Conservation (phyloP, 257 asterid species). For the Solanum gandarillasii region DNA sequence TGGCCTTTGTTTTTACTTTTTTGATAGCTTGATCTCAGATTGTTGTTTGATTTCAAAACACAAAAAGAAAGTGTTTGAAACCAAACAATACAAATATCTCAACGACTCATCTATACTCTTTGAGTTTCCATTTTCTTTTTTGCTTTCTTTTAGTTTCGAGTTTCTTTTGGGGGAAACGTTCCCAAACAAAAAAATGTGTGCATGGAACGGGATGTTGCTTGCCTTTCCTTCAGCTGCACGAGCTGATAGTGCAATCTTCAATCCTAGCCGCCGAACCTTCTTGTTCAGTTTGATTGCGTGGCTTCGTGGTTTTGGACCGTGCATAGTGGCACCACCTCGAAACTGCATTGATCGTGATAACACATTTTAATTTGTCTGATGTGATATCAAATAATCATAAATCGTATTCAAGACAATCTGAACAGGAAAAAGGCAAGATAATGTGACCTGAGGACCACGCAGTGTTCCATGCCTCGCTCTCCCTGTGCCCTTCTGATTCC, state of each 20-base stretch:
- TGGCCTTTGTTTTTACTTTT: not conserved
- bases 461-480: slow-evolving; percentile 86
- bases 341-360: slow-evolving; percentile 36
- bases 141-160: not conserved
- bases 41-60: not conserved
- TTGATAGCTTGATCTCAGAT: not conserved
- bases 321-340: slow-evolving; percentile 83
- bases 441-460: slow-evolving; percentile 74
- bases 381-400: not conserved
- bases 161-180: not conserved
- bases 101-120: not conserved
- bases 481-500: slow-evolving; percentile 85
- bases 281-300: slow-evolving; percentile 86
- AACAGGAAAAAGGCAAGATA: not conserved
- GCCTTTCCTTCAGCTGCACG: slow-evolving; percentile 98
- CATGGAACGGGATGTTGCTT: slow-evolving; percentile 14
- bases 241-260: slow-evolving; percentile 79
- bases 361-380: not conserved
- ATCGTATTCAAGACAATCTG: not conserved
- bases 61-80: not conserved
- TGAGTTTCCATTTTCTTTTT: not conserved
- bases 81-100: not conserved
- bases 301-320: slow-evolving; percentile 96
- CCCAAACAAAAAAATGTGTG: not conserved
- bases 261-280: slow-evolving; percentile 84